Evolutionary conservation across 768 basidiomycete species (phyloP), one percentile per base, ranked within the genome.

Genomic region (Trametes cubensis): DNA sequence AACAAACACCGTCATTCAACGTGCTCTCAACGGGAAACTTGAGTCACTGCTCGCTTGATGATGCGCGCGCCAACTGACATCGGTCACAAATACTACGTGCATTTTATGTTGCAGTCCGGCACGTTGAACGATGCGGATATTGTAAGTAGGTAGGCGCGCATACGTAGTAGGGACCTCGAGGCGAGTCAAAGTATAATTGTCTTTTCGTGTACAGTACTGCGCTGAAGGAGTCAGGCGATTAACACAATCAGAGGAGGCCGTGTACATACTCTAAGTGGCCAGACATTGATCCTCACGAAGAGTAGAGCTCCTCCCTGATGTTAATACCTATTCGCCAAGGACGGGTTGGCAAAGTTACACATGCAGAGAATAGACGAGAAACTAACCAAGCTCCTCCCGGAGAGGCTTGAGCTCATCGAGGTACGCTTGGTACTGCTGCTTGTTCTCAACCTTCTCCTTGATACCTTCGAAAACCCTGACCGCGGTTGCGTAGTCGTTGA

Each of bases 391-490:
- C 80, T 99, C 95, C 73, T 96, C 88, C 67, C 92, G 84, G 66
- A 97, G 78, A 55, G 85, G 82, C 76, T 90, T 93, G 68, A 97
- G 82, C 78, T 98, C 96, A 15, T 92, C 85, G 72, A 99, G 78
- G 75, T 99, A 98, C 34, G 88, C 87, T 80, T 94, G 81, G 73
- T 98, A 98, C 78, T 98, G 97, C 60, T 85, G 79, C 80, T 91
- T 90, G 80, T 95, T 98, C 83, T 99, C 97, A 49, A 97, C 95
- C 83, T 99, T 98, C 78, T 95, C 94, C 80, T 85, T 89, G 70
- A 99, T 76, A 62, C 96, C 97, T 83, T 98, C 96, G 71, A 98
- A 93, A 68, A 98, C 84, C 63, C 97, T 83, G 61, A 99, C 94
- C 44, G 96, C 95, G 42, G 97, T 99, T 45, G 96, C 89, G 76